phyloP scores from a whole-genome alignment of 2,329 filamentous ascomycete species.

The Xylaria hypoxylon region DNA sequence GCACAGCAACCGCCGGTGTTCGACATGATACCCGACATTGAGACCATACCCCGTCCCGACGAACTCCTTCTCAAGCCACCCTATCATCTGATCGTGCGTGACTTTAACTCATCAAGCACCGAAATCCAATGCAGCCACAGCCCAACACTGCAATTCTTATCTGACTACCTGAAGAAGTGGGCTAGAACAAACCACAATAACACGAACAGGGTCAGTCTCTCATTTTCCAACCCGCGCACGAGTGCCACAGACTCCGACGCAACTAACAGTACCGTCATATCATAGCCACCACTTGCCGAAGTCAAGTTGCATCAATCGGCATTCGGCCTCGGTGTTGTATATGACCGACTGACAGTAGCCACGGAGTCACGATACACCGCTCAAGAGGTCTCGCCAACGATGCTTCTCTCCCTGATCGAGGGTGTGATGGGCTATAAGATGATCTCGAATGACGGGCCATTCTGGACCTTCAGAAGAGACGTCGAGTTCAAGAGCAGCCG shows the following conservation, averaged over 20 bases:
- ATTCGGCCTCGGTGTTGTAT: constrained; percentile 58
- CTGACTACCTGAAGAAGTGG: constrained; percentile 62
- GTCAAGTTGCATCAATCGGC: constrained; percentile 58
- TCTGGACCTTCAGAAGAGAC: constrained; percentile 50
- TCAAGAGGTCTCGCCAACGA: constrained; percentile 56
- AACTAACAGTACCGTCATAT: background rate
- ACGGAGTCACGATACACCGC: constrained; percentile 51
- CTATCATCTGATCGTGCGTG: constrained; percentile 59
- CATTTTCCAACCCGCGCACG: background rate
- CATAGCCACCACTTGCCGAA: constrained; percentile 57
- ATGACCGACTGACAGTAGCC: constrained; percentile 58
- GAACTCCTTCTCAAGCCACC: constrained; percentile 61
- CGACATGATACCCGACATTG: constrained; percentile 56
- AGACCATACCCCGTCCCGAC: constrained; percentile 59
- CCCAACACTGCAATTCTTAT: constrained; percentile 58
- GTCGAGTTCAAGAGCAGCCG: constrained; percentile 45
- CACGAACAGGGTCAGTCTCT: constrained; percentile 36
- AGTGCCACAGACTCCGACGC: background rate
- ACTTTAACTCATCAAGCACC: constrained; percentile 49
- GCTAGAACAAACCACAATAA: constrained; percentile 57
- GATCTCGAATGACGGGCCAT: constrained; percentile 43
- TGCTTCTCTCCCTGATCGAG: constrained; percentile 60
- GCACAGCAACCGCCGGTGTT: constrained; percentile 18
- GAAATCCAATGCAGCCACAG: constrained; percentile 62
- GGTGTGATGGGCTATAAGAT: constrained; percentile 59